Conservation (phyloP, 345 rosid genomes). For the Rhodomyrtus tomentosa region DNA sequence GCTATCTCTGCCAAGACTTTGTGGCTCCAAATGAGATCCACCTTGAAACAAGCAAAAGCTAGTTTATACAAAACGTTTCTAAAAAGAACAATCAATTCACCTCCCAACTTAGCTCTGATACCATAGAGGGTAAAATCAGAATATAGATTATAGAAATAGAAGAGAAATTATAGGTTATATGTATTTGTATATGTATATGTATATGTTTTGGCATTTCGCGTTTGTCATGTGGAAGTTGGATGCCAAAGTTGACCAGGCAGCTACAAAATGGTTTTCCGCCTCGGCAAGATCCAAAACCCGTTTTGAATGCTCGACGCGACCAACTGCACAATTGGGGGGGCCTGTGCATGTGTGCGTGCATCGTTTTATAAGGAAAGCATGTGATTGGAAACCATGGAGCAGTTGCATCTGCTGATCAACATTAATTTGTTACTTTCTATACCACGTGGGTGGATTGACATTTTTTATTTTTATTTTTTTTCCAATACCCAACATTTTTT, state of each 20-base stretch:
- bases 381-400: background rate
- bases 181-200: too few relatives aligned
- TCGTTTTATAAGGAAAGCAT: background rate
- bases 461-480: background rate
- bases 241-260: background rate
- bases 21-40: too few relatives aligned
- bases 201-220: background rate
- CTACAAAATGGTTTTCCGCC: too few relatives aligned
- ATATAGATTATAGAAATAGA: too few relatives aligned
- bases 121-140: too few relatives aligned
- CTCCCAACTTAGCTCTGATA: too few relatives aligned
- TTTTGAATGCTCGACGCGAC: background rate
- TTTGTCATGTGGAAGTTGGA: background rate
- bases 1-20: too few relatives aligned
- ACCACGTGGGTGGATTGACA: background rate
- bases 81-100: too few relatives aligned
- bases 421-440: background rate
- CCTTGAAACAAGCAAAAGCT: too few relatives aligned
- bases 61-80: too few relatives aligned
- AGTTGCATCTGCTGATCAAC: background rate
- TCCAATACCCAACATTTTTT: background rate
- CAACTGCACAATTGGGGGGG: background rate
- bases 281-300: background rate
- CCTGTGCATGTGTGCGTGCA: background rate
- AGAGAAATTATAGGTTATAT: too few relatives aligned